These are phyloP conservation scores for Holtermanniella nyarrowii DNA, from an alignment of 768 basidiomycete genomes.

Conservation along the genomic window DNA sequence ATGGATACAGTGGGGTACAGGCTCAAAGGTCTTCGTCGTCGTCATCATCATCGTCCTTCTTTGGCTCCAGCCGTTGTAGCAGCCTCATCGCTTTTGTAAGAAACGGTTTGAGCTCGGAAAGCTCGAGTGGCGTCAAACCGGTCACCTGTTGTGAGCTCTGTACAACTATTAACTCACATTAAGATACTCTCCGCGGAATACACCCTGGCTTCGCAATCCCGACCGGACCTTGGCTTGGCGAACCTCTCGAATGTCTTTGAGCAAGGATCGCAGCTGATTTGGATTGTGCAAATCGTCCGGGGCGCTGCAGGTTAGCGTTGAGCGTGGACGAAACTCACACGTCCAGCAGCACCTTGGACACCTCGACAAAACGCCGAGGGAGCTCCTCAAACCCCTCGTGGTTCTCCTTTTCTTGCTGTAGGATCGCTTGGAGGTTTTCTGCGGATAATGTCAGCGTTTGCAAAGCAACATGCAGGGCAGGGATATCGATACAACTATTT, in stretches of 20 bases:
- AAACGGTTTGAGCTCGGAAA: constrained; percentile 37
- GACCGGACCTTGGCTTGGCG: constrained; percentile 86
- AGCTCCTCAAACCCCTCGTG: constrained; percentile 60
- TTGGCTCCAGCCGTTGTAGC: constrained; percentile 31
- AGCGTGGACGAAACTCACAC: constrained; percentile 51
- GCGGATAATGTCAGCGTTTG: neutral
- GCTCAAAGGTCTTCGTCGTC: constrained; percentile 6
- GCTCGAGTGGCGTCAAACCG: constrained; percentile 35
- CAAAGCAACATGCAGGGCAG: neutral
- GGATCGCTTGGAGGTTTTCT: constrained; percentile 72
- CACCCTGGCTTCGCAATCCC: constrained; percentile 53
- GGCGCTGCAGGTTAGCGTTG: constrained; percentile 49
- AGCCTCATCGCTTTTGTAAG: constrained; percentile 38
- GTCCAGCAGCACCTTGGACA: constrained; percentile 85
- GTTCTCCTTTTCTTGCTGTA: constrained; percentile 63
- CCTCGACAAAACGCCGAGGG: constrained; percentile 81
- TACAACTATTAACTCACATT: constrained; percentile 13
- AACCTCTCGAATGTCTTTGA: constrained; percentile 92
- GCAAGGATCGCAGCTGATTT: constrained; percentile 68
- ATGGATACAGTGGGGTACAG: too few species aligned
- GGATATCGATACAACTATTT: too few species aligned
- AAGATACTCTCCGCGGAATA: constrained; percentile 32
- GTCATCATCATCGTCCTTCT: constrained; percentile 21
- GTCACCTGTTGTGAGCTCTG: constrained; percentile 18
- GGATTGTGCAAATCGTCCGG: constrained; percentile 79